These are phyloP conservation scores for Chenopodium suecicum DNA, from an alignment of 148 eudicot genomes.

Conservation along the genomic window DNA sequence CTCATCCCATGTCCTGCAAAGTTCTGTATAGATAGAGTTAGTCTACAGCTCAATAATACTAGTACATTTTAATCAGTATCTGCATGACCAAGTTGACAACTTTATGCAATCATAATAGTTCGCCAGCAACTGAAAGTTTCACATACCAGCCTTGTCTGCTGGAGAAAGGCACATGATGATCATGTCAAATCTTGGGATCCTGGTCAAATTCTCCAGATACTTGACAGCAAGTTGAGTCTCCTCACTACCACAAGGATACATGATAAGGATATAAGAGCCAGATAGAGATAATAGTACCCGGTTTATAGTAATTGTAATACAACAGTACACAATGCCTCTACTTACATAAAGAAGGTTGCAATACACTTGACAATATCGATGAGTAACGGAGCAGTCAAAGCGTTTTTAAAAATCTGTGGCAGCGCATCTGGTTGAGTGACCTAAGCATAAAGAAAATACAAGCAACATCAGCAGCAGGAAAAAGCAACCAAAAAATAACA, in stretches of 20 bases:
- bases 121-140: not conserved
- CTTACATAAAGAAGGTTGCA: constrained; percentile 68
- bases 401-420: constrained; percentile 80
- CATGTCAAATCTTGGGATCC: constrained; percentile 79
- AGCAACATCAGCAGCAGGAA: too few relatives aligned
- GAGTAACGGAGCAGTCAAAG: constrained; percentile 74
- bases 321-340: not conserved
- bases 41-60: not conserved
- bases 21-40: constrained; percentile 38
- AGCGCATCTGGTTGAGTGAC: constrained; percentile 66
- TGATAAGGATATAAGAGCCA: not conserved
- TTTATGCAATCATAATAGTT: not conserved
- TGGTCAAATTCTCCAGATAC: constrained; percentile 63
- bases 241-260: constrained; percentile 46
- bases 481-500: too few relatives aligned
- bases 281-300: not conserved
- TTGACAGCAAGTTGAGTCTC: constrained; percentile 64
- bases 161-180: constrained; percentile 84
- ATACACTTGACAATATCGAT: constrained; percentile 73
- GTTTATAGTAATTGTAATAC: not conserved
- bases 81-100: not conserved
- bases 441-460: constrained; percentile 34
- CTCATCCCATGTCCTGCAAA: constrained; percentile 66
- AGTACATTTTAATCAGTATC: not conserved
- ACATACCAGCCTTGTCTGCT: constrained; percentile 75